phyloP scores from a whole-genome alignment of 1,284 basidiomycete genomes.

The Ceratobasidium sp. region DNA sequence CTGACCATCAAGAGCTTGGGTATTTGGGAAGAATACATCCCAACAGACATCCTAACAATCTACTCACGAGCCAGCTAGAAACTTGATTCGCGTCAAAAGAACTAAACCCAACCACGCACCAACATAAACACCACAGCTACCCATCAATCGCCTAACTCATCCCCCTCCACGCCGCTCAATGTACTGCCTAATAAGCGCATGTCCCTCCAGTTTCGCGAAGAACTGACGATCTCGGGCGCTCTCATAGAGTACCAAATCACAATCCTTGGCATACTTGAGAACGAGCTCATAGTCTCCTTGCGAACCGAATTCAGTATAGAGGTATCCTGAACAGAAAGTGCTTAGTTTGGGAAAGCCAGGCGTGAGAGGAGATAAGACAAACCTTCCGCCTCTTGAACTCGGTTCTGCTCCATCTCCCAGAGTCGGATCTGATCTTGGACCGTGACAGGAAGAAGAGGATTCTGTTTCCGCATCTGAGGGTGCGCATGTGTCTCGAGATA shows the following conservation, averaged over 20 bases:
- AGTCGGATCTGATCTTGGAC: slow-evolving; percentile 98
- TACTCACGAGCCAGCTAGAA: neutral
- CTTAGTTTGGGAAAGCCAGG: slow-evolving; percentile 45
- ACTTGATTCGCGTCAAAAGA: too few relatives aligned
- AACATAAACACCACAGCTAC: neutral
- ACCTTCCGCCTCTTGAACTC: slow-evolving; percentile 90
- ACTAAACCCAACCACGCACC: neutral
- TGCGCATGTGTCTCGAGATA: slow-evolving; percentile 96
- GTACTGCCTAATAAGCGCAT: slow-evolving; percentile 81
- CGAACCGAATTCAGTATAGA: slow-evolving; percentile 90
- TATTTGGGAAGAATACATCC: neutral
- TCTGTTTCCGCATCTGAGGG: slow-evolving; percentile 97
- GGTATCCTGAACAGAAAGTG: slow-evolving; percentile 73
- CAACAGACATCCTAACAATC: too few relatives aligned
- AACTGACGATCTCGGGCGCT: slow-evolving; percentile 78
- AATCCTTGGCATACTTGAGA: slow-evolving; percentile 84
- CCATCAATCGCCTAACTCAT: neutral
- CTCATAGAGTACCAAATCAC: slow-evolving; percentile 87
- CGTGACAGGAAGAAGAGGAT: slow-evolving; percentile 91
- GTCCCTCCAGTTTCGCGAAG: slow-evolving; percentile 85
- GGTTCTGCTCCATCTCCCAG: slow-evolving; percentile 97
- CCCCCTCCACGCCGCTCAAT: slow-evolving; percentile 70
- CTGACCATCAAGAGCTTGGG: neutral
- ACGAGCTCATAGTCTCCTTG: slow-evolving; percentile 90
- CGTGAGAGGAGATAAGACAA: slow-evolving; percentile 48